Conservation (phyloP, 2,329 filamentous ascomycete genomes). For the Chaetomium strumarium region DNA sequence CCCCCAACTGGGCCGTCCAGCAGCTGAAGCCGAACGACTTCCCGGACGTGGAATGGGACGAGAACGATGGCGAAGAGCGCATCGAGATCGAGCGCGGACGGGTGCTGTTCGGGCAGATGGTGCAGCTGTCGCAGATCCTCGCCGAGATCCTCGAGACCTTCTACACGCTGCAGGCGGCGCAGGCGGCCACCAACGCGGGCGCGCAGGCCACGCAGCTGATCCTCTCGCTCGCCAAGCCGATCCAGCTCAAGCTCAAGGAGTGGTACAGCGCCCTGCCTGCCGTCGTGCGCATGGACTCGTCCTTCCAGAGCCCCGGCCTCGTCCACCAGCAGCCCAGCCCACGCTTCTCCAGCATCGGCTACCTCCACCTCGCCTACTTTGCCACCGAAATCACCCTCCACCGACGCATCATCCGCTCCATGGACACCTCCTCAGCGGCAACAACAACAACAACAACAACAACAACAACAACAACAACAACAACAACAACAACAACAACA, state of each 20-base stretch:
- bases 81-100: constrained; percentile 62
- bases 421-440: constrained; percentile 40
- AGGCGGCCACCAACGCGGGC: constrained; percentile 60
- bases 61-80: constrained; percentile 55
- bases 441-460: constrained; percentile 22
- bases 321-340: constrained; percentile 31
- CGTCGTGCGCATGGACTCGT: constrained; percentile 59
- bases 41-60: constrained; percentile 63
- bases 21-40: constrained; percentile 63
- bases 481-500: constrained; percentile 25
- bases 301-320: constrained; percentile 38
- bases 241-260: constrained; percentile 75
- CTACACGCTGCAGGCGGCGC: constrained; percentile 72
- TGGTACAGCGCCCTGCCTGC: constrained; percentile 70
- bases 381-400: constrained; percentile 92
- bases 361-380: constrained; percentile 87
- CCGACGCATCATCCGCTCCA: constrained; percentile 79
- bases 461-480: constrained; percentile 14
- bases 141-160: constrained; percentile 78
- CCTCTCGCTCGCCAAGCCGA: constrained; percentile 69
- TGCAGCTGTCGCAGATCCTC: constrained; percentile 67
- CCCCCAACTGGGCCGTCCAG: constrained; percentile 70
- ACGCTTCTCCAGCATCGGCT: constrained; percentile 58
- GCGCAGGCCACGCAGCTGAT: constrained; percentile 66
- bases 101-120: constrained; percentile 68